Percentiles rank a stretch among this genome's conserved stretches.
Evolutionary conservation across 257 asterid species (phyloP).

Genomic region (Rehmannia glutinosa): DNA sequence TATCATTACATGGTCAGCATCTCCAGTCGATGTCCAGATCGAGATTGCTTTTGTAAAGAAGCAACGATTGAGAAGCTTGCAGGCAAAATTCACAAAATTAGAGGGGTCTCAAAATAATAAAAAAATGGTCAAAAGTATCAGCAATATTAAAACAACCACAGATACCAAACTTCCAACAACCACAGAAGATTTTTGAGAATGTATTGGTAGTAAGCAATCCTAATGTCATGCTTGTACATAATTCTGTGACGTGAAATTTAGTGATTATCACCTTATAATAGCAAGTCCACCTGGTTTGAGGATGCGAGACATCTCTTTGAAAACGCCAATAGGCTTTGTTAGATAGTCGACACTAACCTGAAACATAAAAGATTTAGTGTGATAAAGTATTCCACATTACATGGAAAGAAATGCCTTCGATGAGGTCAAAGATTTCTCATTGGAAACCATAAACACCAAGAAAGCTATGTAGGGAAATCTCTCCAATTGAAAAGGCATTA

Average conservation of each 20-base stretch:
- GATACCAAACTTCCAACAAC: not conserved
- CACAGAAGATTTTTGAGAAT: not conserved
- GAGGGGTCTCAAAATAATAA: not conserved
- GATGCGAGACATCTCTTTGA: slow-evolving; percentile 83
- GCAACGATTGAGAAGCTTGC: slow-evolving; percentile 95
- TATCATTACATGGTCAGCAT: slow-evolving; percentile 82
- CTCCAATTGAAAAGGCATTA: too few relatives aligned
- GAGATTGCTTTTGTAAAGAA: slow-evolving; percentile 96
- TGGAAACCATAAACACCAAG: too few relatives aligned
- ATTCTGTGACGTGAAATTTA: not conserved
- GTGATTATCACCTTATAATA: slow-evolving; percentile 54
- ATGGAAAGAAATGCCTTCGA: too few relatives aligned
- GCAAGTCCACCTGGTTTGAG: slow-evolving; percentile 96
- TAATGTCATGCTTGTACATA: not conserved
- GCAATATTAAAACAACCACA: slow-evolving; percentile 1
- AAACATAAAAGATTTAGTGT: slow-evolving; percentile 13
- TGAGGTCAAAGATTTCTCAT: too few relatives aligned
- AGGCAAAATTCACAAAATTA: slow-evolving; percentile 17
- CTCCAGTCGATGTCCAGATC: slow-evolving; percentile 97
- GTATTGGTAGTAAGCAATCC: not conserved
- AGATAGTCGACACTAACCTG: slow-evolving; percentile 98
- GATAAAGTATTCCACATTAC: too few relatives aligned
- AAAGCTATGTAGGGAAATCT: too few relatives aligned
- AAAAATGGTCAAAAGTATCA: not conserved
- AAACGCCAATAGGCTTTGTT: slow-evolving; percentile 76